Evolutionary conservation across 2,329 filamentous ascomycete genomes (phyloP), one percentile per base, ranked within the genome.

Genomic region (Ophiostoma himal-ulmi): DNA sequence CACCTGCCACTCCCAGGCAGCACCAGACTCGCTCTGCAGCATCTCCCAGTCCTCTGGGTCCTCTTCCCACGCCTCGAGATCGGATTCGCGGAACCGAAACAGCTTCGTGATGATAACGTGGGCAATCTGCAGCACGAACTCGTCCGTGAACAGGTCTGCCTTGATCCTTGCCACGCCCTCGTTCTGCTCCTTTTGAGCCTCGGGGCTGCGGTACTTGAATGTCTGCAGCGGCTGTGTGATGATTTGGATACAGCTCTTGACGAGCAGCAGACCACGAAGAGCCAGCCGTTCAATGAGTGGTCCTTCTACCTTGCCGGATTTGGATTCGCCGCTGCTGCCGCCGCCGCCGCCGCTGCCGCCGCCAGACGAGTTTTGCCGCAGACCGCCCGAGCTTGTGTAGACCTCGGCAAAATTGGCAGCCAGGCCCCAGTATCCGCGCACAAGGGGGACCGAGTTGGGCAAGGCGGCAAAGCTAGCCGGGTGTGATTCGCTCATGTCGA

Each of bases 41-140:
- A 91, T 89, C 78, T 97, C 94, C 94, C 95, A 99, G 69, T 96
- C 93, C 78, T 99, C 93, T 0, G 94, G 93, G 71, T 97, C 93
- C 76, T 96, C 91, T 77, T 96, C 91, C 95, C 95, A 99, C 71
- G 93, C 91, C 73, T 93, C 89, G 0, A 98, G 85, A 78, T 99
- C 95, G 68, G 88, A 88, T 71, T 91, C 87, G 44, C 93, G 88
- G 78, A 98, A 95, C 52, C 95, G 86, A 77, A 99, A 95, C 74
- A 97, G 92, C 75, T 91, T 89, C 0, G 91, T 93, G 68, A 99
- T 91, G 70, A 97, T 88, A 14, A 90, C 84, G 74, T 95, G 92
- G 77, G 95, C 92, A 74, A 96, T 90, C 74, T 94, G 88, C 20
- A 90, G 83, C 2, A 97, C 89, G 71, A 97, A 87, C 0, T 90